phyloP scores from a whole-genome alignment of 805 yeast genomes.

The Maudiozyma barnettii region DNA sequence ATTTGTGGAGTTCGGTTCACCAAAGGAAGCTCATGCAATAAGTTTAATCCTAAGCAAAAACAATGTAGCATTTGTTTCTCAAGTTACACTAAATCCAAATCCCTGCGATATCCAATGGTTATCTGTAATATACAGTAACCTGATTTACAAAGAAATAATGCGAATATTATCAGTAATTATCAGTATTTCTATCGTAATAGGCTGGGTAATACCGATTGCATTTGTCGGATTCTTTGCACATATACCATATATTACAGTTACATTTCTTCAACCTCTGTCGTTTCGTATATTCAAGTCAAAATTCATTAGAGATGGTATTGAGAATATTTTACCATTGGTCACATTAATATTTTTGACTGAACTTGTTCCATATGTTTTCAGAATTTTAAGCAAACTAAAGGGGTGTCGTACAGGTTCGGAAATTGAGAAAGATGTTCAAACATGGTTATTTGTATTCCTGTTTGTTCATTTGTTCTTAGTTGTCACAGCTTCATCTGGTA shows the following conservation, averaged over 20 bases:
- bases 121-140: slow-evolving; percentile 36
- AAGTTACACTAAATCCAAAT: slow-evolving; percentile 40
- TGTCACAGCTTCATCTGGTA: slow-evolving; percentile 74
- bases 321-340: slow-evolving; percentile 60
- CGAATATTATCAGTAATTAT: slow-evolving; percentile 29
- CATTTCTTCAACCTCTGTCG: slow-evolving; percentile 25
- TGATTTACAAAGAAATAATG: not conserved
- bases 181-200: slow-evolving; percentile 42
- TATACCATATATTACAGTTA: slow-evolving; percentile 49
- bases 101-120: slow-evolving; percentile 68
- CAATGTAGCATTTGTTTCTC: slow-evolving; percentile 28
- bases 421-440: slow-evolving; percentile 61
- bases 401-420: slow-evolving; percentile 54
- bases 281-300: slow-evolving; percentile 50
- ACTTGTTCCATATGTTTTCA: slow-evolving; percentile 48
- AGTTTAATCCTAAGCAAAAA: slow-evolving; percentile 43
- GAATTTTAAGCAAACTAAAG: slow-evolving; percentile 43
- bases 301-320: slow-evolving; percentile 41
- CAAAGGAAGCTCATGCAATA: slow-evolving; percentile 51
- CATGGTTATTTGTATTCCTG: slow-evolving; percentile 67
- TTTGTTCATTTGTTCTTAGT: slow-evolving; percentile 79
- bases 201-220: slow-evolving; percentile 81
- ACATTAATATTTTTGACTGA: slow-evolving; percentile 56
- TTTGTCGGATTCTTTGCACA: slow-evolving; percentile 70
- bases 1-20: slow-evolving; percentile 53